Conservation (phyloP, 2,329 filamentous ascomycete species). For the Kalaharituber pfeilii region DNA sequence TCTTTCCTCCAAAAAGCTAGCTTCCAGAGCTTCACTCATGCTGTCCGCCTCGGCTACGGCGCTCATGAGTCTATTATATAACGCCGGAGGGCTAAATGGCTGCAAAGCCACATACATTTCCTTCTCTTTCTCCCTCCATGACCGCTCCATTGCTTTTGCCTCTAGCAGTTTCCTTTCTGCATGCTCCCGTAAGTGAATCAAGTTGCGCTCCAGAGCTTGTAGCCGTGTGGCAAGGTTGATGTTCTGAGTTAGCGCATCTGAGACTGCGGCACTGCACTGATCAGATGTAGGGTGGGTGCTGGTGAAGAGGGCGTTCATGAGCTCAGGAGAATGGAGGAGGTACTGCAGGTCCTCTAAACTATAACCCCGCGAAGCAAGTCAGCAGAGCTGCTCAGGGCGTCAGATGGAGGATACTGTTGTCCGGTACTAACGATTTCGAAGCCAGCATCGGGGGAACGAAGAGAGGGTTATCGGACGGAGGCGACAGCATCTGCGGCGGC, state of each 20-base stretch:
- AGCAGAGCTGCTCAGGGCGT: slow-evolving; percentile 17
- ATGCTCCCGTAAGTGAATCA: slow-evolving; percentile 42
- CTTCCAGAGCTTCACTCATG: slow-evolving; percentile 65
- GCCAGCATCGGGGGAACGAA: slow-evolving; percentile 35
- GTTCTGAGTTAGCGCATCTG: not conserved
- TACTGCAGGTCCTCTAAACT: slow-evolving; percentile 65
- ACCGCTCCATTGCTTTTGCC: slow-evolving; percentile 73
- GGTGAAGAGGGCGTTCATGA: slow-evolving; percentile 60
- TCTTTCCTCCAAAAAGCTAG: slow-evolving; percentile 66
- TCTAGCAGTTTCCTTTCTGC: slow-evolving; percentile 69
- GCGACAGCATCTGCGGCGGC: slow-evolving; percentile 23
- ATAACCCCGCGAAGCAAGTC: slow-evolving; percentile 14
- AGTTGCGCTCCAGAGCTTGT: slow-evolving; percentile 32
- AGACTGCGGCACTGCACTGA: not conserved
- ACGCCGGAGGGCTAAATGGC: slow-evolving; percentile 51
- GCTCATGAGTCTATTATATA: slow-evolving; percentile 35
- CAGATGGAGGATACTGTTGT: slow-evolving; percentile 18
- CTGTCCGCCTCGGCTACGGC: slow-evolving; percentile 41
- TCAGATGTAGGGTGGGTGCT: slow-evolving; percentile 53
- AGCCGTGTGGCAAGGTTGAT: slow-evolving; percentile 27
- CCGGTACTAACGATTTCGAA: slow-evolving; percentile 55
- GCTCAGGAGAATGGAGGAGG: slow-evolving; percentile 44
- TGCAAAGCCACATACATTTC: slow-evolving; percentile 60
- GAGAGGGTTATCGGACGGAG: slow-evolving; percentile 15
- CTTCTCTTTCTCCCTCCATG: slow-evolving; percentile 73